Conservation (phyloP, 2,329 filamentous ascomycete species). For the Stemphylium vesicarium region DNA sequence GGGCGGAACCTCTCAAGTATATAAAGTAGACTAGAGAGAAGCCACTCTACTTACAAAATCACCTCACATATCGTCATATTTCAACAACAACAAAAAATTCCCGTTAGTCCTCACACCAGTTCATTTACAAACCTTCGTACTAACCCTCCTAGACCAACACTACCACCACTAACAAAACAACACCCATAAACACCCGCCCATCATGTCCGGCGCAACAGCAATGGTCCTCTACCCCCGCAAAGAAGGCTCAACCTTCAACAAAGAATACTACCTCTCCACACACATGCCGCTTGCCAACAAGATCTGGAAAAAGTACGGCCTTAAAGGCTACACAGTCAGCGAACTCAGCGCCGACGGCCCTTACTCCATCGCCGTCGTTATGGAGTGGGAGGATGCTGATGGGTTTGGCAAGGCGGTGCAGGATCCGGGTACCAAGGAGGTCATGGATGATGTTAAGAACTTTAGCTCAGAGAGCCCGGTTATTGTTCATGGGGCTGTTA, state of each 20-base stretch:
- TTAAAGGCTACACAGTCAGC: conserved; percentile 39
- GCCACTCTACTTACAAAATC: too few species aligned
- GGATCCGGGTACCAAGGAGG: conserved; percentile 34
- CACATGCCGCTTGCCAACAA: conserved; percentile 56
- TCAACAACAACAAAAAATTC: too few species aligned
- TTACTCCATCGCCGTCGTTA: conserved; percentile 24
- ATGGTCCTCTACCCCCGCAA: conserved; percentile 52
- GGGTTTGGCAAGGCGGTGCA: conserved; percentile 27
- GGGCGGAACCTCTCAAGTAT: too few species aligned
- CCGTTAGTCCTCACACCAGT: too few species aligned
- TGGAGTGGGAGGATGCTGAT: conserved; percentile 38
- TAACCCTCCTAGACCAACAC: too few species aligned
- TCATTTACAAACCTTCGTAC: neutral
- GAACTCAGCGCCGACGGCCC: conserved; percentile 29
- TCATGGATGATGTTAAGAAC: conserved; percentile 47
- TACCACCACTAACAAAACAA: too few species aligned
- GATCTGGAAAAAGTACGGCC: conserved; percentile 50
- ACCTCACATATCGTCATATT: too few species aligned
- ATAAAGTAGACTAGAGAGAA: too few species aligned
- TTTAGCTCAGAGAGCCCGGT: conserved; percentile 48
- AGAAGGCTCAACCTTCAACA: conserved; percentile 53
- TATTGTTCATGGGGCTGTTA: conserved; percentile 28
- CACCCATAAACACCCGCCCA: too few species aligned
- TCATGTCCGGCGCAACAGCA: conserved; percentile 26
- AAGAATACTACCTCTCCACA: conserved; percentile 56